A percentile compares a stretch with the other conserved stretches of the same genome.
phyloP scores from a whole-genome alignment of 2,329 filamentous ascomycete genomes.

The Botrytis tulipae region DNA sequence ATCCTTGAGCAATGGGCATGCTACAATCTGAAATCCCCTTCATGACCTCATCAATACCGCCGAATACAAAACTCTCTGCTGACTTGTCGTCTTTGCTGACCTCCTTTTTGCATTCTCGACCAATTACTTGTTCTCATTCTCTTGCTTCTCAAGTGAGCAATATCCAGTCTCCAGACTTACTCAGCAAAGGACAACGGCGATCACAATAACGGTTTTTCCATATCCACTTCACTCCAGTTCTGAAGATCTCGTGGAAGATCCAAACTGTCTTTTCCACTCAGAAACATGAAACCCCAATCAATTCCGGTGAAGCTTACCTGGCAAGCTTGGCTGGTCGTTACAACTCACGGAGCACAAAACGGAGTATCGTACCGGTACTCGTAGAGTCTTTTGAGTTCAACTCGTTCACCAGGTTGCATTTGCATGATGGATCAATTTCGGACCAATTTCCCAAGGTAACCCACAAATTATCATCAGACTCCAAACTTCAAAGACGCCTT shows the following conservation, averaged over 20 bases:
- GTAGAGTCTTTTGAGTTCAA: not conserved
- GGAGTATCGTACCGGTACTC: not conserved
- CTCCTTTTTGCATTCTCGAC: not conserved
- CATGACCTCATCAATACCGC: constrained; percentile 11
- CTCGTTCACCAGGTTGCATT: not conserved
- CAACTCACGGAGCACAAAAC: not conserved
- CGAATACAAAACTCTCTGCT: not conserved
- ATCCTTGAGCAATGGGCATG: not conserved
- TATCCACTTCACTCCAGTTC: not conserved
- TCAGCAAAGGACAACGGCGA: not conserved
- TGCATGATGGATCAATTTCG: not conserved
- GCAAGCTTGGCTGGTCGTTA: not conserved
- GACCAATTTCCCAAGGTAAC: not conserved
- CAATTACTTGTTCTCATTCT: not conserved
- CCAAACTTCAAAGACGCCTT: not conserved
- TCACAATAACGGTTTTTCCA: constrained; percentile 14
- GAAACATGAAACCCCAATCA: not conserved
- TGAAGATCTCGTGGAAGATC: constrained; percentile 2
- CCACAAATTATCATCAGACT: not conserved
- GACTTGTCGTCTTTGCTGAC: not conserved
- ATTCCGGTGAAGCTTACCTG: not conserved
- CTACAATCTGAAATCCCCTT: not conserved
- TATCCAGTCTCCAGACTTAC: not conserved
- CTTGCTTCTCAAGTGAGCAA: not conserved
- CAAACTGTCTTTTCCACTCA: not conserved